Conservation (phyloP, 1,284 basidiomycete species). For the Moesziomyces aphidis region DNA sequence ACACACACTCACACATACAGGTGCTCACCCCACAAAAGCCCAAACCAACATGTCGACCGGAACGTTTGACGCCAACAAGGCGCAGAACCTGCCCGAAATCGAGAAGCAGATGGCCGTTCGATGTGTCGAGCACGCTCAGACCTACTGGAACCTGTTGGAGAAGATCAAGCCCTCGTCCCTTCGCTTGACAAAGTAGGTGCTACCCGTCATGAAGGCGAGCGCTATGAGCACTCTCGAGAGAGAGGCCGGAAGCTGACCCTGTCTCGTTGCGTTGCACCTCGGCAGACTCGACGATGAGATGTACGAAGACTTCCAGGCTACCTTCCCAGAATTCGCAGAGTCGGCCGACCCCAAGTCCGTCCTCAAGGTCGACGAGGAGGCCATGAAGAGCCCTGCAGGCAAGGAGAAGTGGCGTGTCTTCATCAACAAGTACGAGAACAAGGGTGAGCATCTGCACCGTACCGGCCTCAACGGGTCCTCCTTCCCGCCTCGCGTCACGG, state of each 20-base stretch:
- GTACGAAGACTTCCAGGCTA: constrained; percentile 78
- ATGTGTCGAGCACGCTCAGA: constrained; percentile 82
- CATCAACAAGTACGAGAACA: constrained; percentile 79
- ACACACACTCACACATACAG: not conserved
- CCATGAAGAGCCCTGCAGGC: constrained; percentile 89
- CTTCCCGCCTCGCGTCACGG: too few relatives aligned
- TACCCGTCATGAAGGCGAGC: not conserved
- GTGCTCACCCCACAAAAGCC: not conserved
- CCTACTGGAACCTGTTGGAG: constrained; percentile 94
- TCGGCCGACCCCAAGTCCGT: constrained; percentile 76
- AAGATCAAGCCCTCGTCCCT: constrained; percentile 82
- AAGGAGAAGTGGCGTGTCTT: constrained; percentile 94
- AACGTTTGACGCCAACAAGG: constrained; percentile 64
- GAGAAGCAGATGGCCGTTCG: constrained; percentile 96
- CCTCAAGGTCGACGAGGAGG: constrained; percentile 85
- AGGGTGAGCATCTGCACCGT: constrained; percentile 52
- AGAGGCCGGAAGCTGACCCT: constrained; percentile 3
- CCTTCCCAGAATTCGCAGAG: constrained; percentile 85
- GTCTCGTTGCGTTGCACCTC: not conserved
- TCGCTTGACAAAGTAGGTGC: constrained; percentile 79
- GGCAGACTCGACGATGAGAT: constrained; percentile 83
- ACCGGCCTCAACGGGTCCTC: not conserved
- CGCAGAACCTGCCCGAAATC: constrained; percentile 91
- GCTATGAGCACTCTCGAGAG: too few relatives aligned
- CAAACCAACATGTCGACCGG: constrained; percentile 47